These are phyloP conservation scores for Postia placenta DNA, from an alignment of 768 basidiomycete genomes.

Conservation along the genomic window DNA sequence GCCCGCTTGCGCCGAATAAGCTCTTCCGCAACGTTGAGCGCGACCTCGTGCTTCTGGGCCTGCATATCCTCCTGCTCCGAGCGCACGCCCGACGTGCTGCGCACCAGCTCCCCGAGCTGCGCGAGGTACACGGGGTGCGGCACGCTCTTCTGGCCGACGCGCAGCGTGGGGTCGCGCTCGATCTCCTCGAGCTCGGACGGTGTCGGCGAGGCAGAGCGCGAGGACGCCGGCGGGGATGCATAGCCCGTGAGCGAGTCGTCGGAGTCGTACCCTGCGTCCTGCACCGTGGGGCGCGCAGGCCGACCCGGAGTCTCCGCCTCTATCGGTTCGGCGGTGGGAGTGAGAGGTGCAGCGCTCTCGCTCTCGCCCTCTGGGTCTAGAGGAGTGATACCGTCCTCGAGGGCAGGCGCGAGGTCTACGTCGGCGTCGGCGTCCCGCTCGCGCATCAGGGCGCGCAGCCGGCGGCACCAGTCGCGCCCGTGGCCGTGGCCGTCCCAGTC, in stretches of 20 bases:
- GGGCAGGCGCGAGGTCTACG: conserved; percentile 1
- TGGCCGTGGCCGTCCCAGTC: conserved; percentile 77
- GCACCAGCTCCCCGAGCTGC: conserved; percentile 77
- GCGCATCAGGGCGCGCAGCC: conserved; percentile 47
- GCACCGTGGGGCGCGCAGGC: conserved; percentile 18
- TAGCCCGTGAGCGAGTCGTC: conserved; percentile 82
- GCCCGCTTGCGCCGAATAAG: conserved; percentile 77
- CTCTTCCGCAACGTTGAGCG: conserved; percentile 70
- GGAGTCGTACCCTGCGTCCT: conserved; percentile 53
- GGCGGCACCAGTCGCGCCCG: conserved; percentile 58
- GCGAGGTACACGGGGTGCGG: conserved; percentile 85
- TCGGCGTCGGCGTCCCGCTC: conserved; percentile 47
- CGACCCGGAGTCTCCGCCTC: background rate
- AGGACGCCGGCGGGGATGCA: conserved; percentile 52
- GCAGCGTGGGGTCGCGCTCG: conserved; percentile 79
- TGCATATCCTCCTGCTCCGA: conserved; percentile 54
- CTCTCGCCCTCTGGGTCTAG: no score
- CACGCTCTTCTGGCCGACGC: conserved; percentile 61
- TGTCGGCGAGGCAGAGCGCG: conserved; percentile 76
- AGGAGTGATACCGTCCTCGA: conserved; percentile 10
- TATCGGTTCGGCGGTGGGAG: background rate
- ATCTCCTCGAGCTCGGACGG: conserved; percentile 77
- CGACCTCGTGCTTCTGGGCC: conserved; percentile 77
- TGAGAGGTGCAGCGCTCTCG: background rate
- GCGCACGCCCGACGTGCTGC: conserved; percentile 45